Conservation (phyloP, 2,329 filamentous ascomycete genomes). For the Colletotrichum sp. region DNA sequence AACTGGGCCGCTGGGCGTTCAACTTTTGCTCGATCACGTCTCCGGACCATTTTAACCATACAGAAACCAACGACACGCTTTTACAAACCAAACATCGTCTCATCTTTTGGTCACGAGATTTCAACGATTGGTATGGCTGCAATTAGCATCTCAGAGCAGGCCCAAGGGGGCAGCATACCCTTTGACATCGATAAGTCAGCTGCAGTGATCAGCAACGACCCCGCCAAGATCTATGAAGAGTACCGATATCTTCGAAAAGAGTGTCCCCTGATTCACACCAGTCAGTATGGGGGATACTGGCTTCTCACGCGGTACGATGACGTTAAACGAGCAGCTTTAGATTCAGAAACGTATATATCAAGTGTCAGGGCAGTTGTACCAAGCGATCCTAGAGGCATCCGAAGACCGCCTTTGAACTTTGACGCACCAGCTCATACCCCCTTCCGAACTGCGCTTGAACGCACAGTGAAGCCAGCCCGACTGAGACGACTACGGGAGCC, state of each 20-base stretch:
- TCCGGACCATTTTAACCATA: not conserved
- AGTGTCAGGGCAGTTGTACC: slow-evolving; percentile 22
- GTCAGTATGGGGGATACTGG: slow-evolving; percentile 25
- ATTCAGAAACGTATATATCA: slow-evolving; percentile 22
- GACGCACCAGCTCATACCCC: slow-evolving; percentile 26
- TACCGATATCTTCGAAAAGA: slow-evolving; percentile 22
- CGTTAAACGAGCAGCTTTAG: slow-evolving; percentile 23
- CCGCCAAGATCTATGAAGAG: slow-evolving; percentile 21
- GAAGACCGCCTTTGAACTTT: slow-evolving; percentile 26
- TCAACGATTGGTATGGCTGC: not conserved
- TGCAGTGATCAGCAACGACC: slow-evolving; percentile 23
- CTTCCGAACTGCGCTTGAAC: slow-evolving; percentile 24
- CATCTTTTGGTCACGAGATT: no score
- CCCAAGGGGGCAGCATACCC: not conserved
- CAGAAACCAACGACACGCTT: not conserved
- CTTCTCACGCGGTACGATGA: slow-evolving; percentile 26
- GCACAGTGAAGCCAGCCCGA: slow-evolving; percentile 23
- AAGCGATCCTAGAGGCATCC: slow-evolving; percentile 21
- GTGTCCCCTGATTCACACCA: slow-evolving; percentile 24
- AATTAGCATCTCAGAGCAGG: not conserved
- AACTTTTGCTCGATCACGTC: not conserved
- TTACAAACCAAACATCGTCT: not conserved
- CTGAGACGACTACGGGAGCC: slow-evolving; percentile 18
- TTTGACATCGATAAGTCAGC: slow-evolving; percentile 22
- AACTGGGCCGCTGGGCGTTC: not conserved